These are phyloP conservation scores for Penicillium canariense DNA, from an alignment of 495 filamentous ascomycete species.

Conservation along the genomic window DNA sequence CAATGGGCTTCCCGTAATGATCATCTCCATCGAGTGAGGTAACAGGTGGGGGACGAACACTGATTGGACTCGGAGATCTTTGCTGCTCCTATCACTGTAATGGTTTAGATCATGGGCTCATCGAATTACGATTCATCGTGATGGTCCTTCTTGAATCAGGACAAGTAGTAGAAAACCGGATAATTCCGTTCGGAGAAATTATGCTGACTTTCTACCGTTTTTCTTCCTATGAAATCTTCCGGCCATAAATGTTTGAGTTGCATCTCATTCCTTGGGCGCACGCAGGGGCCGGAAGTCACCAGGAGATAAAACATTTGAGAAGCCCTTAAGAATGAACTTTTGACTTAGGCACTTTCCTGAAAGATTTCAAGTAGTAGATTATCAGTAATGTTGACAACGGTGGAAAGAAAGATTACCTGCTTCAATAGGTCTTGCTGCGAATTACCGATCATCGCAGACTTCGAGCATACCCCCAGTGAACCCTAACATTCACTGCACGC, in stretches of 20 bases:
- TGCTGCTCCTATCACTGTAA: neutral
- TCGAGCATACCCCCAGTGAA: neutral
- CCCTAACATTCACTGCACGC: neutral
- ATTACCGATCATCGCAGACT: neutral
- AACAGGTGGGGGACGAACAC: neutral
- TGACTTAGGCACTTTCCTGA: too few species aligned
- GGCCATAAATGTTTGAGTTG: neutral
- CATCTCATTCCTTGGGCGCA: neutral
- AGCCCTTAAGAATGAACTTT: too few species aligned
- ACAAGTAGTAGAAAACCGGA: neutral
- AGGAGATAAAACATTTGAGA: too few species aligned
- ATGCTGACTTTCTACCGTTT: neutral
- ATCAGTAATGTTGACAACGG: neutral
- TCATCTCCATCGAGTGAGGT: neutral
- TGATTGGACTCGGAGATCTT: neutral
- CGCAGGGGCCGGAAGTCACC: neutral
- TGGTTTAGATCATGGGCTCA: neutral
- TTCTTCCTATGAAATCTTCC: neutral
- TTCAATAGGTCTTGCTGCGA: neutral
- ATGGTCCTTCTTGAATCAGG: neutral
- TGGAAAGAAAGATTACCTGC: neutral
- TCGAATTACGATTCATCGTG: neutral
- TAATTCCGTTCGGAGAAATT: neutral
- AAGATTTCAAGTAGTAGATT: too few species aligned
- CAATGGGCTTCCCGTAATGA: conserved; percentile 3